Base-by-base conservation (phyloP, 345 rosid genomes). In the Noccaea bulbosa region DNA sequence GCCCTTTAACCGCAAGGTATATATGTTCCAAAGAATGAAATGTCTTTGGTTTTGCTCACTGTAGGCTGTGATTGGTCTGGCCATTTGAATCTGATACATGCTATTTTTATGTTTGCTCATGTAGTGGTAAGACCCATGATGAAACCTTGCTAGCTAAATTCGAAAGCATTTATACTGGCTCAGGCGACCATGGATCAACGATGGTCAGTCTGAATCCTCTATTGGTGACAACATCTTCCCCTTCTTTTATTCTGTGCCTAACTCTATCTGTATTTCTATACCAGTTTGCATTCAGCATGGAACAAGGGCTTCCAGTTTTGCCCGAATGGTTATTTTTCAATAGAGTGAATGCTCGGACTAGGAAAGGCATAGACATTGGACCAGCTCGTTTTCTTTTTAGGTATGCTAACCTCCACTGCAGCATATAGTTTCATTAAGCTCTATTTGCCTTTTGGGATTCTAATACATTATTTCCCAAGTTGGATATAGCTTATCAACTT, bases 1-100 rank as follows among this genome's bases (percentile, higher is more conserved):
- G 96, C 73, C 96, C 99, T 64, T 88, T 94, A 52, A 88, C 99
- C 11, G 99, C 97, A 51, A 94, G 98, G 97, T 91, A 75, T 57
- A 48, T 46, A 56, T 69, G 40, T 34, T 1, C 38, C 62, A 47
- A 51, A 65, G 65, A 52, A 38, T 49, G 32, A 58, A 5, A 67
- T 68, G 16, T 11, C 48, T 62, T 62, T 70, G 6, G 47, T 70
- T 50, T 51, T 38, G 72, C 65, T 55, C 54, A 58, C 65, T 67
- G 11, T 15, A 20, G 32, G 43, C 44, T 61, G 32, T 52, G 32
- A 47, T 46, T 46, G 46, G 8, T 47, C 69, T 46, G 52, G 8
- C 60, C 73, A 37, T 11, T 37, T 46, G 35, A 33, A 47, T 69
- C 62, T 44, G 41, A 24, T 77, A 6, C 51, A 30, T 50, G 16